A percentile compares a stretch with the other conserved stretches of the same genome.
Conservation (phyloP, 345 rosid genomes). For the Moringa oleifera region DNA sequence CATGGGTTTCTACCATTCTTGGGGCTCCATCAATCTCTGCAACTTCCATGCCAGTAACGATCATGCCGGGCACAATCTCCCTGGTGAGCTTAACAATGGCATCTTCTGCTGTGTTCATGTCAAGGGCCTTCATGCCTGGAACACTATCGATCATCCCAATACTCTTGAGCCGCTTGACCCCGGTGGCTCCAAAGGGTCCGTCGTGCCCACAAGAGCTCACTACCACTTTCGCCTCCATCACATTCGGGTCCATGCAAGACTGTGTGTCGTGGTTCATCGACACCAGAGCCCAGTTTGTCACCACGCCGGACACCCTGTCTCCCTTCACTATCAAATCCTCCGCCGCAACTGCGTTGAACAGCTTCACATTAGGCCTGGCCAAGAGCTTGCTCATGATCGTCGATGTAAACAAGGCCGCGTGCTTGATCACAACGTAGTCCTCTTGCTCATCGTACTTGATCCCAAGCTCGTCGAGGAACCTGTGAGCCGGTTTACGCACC, state of each 20-base stretch:
- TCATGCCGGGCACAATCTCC: conserved; percentile 92
- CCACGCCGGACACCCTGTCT: conserved; percentile 68
- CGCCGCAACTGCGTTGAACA: conserved; percentile 88
- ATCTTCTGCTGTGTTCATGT: conserved; percentile 91
- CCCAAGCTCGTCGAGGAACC: conserved; percentile 70
- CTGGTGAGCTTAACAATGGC: conserved; percentile 80
- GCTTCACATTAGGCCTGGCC: conserved; percentile 90
- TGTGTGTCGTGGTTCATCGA: conserved; percentile 92
- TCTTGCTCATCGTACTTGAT: conserved; percentile 87
- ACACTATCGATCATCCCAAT: conserved; percentile 76
- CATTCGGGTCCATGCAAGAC: conserved; percentile 96
- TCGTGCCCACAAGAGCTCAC: conserved; percentile 97
- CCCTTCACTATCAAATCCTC: conserved; percentile 89
- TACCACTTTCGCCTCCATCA: conserved; percentile 97
- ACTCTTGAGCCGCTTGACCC: conserved; percentile 86
- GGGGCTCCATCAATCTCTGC: conserved; percentile 94
- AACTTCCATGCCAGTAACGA: conserved; percentile 94
- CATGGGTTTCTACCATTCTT: conserved; percentile 82
- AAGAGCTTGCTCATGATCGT: conserved; percentile 97
- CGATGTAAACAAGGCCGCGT: conserved; percentile 86
- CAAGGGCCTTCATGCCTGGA: conserved; percentile 88
- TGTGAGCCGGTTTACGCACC: conserved; percentile 89
- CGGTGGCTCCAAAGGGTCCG: conserved; percentile 90
- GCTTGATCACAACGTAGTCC: conserved; percentile 76
- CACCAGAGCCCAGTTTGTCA: conserved; percentile 96